Evolutionary conservation across 1,284 basidiomycete species (phyloP).

Genomic region (Kwoniella shivajii): DNA sequence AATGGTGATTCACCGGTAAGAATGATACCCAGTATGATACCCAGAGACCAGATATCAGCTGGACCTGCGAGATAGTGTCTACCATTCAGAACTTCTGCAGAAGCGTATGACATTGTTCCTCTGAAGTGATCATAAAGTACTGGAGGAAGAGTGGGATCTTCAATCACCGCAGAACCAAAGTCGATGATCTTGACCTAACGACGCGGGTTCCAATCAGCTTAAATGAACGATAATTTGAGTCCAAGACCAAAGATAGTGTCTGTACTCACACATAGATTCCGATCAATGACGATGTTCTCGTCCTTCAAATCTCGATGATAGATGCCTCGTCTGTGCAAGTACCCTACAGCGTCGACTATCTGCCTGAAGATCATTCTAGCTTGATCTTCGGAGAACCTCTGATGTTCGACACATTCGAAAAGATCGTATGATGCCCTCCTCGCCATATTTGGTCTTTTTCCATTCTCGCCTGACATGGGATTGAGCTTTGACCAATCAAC

Average conservation of each 20-base stretch:
- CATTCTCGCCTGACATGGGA: constrained; percentile 1
- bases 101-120: constrained; percentile 52
- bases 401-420: constrained; percentile 90
- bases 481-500: constrained; percentile 17
- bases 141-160: constrained; percentile 65
- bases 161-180: constrained; percentile 84
- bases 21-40: constrained; percentile 81
- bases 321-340: constrained; percentile 75
- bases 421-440: constrained; percentile 83
- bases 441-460: constrained; percentile 60
- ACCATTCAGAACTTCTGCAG: constrained; percentile 58
- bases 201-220: not conserved
- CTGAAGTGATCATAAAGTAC: constrained; percentile 74
- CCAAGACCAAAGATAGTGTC: not conserved
- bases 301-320: constrained; percentile 93
- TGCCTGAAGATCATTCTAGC: constrained; percentile 82
- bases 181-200: constrained; percentile 85
- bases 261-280: constrained; percentile 63
- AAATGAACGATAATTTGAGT: not conserved
- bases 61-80: constrained; percentile 66
- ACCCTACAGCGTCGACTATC: constrained; percentile 79
- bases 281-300: constrained; percentile 85
- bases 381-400: constrained; percentile 73
- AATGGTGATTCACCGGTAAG: constrained; percentile 85
- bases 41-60: constrained; percentile 90